phyloP scores from a whole-genome alignment of 495 filamentous ascomycete genomes.

The Annulohypoxylon moriforme region DNA sequence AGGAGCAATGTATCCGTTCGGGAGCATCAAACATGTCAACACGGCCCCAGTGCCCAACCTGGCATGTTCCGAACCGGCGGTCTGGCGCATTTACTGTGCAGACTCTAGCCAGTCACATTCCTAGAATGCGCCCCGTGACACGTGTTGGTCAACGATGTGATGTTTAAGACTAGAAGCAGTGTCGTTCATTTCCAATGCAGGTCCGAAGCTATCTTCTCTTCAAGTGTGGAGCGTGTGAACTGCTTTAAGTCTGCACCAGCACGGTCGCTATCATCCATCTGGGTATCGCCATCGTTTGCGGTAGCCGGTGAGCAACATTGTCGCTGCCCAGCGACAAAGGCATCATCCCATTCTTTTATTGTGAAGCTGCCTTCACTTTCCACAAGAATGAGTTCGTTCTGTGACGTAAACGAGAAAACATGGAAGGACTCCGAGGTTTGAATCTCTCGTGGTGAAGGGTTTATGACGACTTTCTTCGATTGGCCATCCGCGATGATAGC shows the following conservation, averaged over 20 bases:
- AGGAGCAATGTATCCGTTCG: slow-evolving; percentile 26
- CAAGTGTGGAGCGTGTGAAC: slow-evolving; percentile 73
- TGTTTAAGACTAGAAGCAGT: neutral
- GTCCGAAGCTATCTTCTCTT: slow-evolving; percentile 67
- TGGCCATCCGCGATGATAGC: slow-evolving; percentile 66
- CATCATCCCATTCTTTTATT: slow-evolving; percentile 78
- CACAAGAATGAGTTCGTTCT: slow-evolving; percentile 76
- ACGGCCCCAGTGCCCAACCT: slow-evolving; percentile 11
- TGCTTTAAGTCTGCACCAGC: slow-evolving; percentile 61
- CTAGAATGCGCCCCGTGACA: slow-evolving; percentile 12
- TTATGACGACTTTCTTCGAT: slow-evolving; percentile 56
- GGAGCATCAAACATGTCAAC: slow-evolving; percentile 34
- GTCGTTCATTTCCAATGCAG: slow-evolving; percentile 68
- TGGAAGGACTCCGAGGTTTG: slow-evolving; percentile 74
- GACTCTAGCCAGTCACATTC: slow-evolving; percentile 28
- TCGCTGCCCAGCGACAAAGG: slow-evolving; percentile 70
- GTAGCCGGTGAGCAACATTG: slow-evolving; percentile 67
- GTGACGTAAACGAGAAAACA: slow-evolving; percentile 79
- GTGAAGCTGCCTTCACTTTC: slow-evolving; percentile 86
- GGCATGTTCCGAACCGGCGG: slow-evolving; percentile 22
- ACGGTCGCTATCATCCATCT: slow-evolving; percentile 56
- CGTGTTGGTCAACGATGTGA: slow-evolving; percentile 17
- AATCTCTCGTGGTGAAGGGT: slow-evolving; percentile 67
- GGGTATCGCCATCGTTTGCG: slow-evolving; percentile 55
- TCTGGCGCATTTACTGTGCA: slow-evolving; percentile 9